phyloP scores from a whole-genome alignment of 225 moss, liverwort and hornwort genomes.

The Anthoceros angustus region DNA sequence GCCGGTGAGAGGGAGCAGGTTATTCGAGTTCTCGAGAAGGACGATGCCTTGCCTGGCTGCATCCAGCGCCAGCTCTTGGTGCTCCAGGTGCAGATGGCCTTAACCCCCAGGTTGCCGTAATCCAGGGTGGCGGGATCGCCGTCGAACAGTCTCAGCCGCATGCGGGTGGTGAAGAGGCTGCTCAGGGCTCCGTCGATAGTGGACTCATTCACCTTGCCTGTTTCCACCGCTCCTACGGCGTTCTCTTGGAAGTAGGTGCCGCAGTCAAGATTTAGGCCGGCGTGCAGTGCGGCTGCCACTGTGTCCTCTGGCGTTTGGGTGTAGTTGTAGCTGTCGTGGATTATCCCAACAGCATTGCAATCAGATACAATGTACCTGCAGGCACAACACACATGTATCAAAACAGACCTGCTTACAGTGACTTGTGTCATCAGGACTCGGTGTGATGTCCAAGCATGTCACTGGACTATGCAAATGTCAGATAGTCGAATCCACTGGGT shows the following conservation, averaged over 20 bases:
- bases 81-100: slow-evolving; percentile 38
- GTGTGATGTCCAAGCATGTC: background rate
- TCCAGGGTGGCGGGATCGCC: slow-evolving; percentile 26
- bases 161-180: slow-evolving; percentile 45
- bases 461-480: background rate
- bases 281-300: slow-evolving; percentile 59
- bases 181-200: slow-evolving; percentile 39
- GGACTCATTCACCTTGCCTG: slow-evolving; percentile 37
- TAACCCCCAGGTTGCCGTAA: slow-evolving; percentile 31
- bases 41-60: slow-evolving; percentile 76
- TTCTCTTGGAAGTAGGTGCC: slow-evolving; percentile 48
- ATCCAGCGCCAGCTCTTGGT: slow-evolving; percentile 61
- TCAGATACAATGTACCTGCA: slow-evolving; percentile 82
- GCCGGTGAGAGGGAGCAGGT: slow-evolving; percentile 28
- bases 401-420: background rate
- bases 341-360: slow-evolving; percentile 76
- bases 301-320: slow-evolving; percentile 58
- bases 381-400: background rate
- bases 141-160: slow-evolving; percentile 83
- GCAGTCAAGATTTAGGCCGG: slow-evolving; percentile 83
- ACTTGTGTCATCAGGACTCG: background rate
- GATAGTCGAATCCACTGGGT: background rate
- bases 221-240: slow-evolving; percentile 33
- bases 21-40: slow-evolving; percentile 53
- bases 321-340: slow-evolving; percentile 61